Conservation (phyloP, 148 eudicot genomes). For the Suaeda aralocaspica region DNA sequence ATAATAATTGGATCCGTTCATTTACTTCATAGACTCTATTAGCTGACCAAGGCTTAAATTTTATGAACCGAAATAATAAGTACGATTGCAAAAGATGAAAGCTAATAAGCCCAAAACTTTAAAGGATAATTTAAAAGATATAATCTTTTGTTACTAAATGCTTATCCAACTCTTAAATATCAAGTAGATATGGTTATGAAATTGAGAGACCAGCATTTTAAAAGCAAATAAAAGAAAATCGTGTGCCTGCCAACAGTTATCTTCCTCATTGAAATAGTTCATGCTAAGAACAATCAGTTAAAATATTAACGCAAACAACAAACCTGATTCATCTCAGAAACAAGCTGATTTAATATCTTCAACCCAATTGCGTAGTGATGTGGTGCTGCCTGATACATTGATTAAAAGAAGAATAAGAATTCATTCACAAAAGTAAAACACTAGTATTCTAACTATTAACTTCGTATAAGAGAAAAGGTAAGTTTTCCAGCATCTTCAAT, state of each 20-base stretch:
- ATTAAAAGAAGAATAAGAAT: constrained; percentile 12
- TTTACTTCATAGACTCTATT: no score
- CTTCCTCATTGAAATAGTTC: not conserved
- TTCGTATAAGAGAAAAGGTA: not conserved
- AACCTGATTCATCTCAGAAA: constrained; percentile 82
- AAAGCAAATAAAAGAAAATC: not conserved
- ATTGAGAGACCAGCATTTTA: no score
- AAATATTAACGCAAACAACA: constrained; percentile 18
- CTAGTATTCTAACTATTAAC: constrained; percentile 1
- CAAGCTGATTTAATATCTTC: constrained; percentile 75
- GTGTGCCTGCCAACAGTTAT: not conserved
- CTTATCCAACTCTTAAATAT: no score
- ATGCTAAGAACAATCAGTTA: not conserved
- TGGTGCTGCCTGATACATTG: constrained; percentile 50
- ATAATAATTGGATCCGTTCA: no score
- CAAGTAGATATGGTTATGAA: no score
- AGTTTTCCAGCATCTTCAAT: constrained; percentile 6
- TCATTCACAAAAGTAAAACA: not conserved
- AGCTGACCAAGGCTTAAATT: no score
- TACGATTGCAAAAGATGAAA: no score
- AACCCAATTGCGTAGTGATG: constrained; percentile 71
- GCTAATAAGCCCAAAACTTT: no score
- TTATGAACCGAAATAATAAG: no score
- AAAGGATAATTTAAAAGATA: no score
- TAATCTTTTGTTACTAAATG: no score